These are phyloP conservation scores for Picochlorum sp. DNA, from an alignment of 139 green algal genomes.

Conservation along the genomic window DNA sequence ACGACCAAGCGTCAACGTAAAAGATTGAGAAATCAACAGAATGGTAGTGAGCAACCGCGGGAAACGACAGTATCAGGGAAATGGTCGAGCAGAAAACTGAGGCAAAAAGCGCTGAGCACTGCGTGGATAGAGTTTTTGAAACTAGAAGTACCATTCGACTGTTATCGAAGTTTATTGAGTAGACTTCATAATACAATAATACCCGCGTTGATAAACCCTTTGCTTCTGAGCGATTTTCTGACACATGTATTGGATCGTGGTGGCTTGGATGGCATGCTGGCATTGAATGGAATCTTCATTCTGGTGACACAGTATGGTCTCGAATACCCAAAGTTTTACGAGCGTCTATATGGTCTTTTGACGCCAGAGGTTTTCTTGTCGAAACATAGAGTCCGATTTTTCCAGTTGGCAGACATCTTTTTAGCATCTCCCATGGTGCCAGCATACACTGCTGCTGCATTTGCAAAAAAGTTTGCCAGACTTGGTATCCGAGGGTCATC, in stretches of 20 bases:
- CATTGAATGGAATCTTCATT: conserved; percentile 85
- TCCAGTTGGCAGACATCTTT: conserved; percentile 84
- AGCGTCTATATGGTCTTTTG: conserved; percentile 67
- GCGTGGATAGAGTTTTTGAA: conserved; percentile 79
- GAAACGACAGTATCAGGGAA: conserved; percentile 6
- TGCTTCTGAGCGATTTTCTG: conserved; percentile 85
- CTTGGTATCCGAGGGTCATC: conserved; percentile 47
- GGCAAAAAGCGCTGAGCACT: conserved; percentile 35
- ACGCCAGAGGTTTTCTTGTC: conserved; percentile 39
- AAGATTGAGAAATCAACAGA: conserved; percentile 39
- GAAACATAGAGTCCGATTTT: conserved; percentile 66
- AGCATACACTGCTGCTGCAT: conserved; percentile 89
- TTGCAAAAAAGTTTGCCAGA: conserved; percentile 84
- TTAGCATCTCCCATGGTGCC: conserved; percentile 82
- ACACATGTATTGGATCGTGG: conserved; percentile 58
- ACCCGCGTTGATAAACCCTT: conserved; percentile 60
- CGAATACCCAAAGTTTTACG: conserved; percentile 86
- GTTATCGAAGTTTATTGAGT: conserved; percentile 60
- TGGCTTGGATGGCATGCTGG: conserved; percentile 80
- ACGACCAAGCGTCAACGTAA: conserved; percentile 45
- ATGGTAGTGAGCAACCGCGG: background rate
- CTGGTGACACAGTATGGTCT: conserved; percentile 85
- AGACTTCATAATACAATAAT: conserved; percentile 63
- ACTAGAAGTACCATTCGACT: conserved; percentile 56
- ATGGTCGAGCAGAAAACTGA: conserved; percentile 50